Evolutionary conservation across 2,329 filamentous ascomycete genomes (phyloP), one percentile per base, ranked within the genome.

Genomic region (Apiospora marii): DNA sequence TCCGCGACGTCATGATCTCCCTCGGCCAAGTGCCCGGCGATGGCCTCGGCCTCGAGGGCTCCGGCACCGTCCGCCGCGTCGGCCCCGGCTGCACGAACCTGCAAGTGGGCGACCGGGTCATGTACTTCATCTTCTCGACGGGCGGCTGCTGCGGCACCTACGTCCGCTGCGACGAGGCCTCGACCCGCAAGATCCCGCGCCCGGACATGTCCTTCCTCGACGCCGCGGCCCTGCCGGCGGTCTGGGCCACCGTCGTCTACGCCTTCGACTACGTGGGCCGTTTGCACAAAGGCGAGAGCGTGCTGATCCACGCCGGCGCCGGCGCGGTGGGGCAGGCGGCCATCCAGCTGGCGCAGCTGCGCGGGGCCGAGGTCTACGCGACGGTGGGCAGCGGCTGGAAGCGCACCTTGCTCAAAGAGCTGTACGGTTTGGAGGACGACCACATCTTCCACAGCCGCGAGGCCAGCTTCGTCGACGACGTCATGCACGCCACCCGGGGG

Each of bases 311-410:
- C 64, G 81, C 82, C 14, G 86, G 82, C 4, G 82, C 84, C 4
- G 85, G 85, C 61, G 81, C 81, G 0, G 78, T 83, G n/a, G 87
- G 86, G 0, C 80, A 85, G 46, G 83, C 82, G 6, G 85, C 84
- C 1, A 74, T 87, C 3, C 79, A 81, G 12, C 74, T 87, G 1
- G 83, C 83, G 34, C 78, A 75, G 67, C 69, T 78, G 1, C 73
- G 80, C 16, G 84, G 81, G 0, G 82, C 81, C 14, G 79, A 84
- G 4, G 76, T 88, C 3, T 86, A 84, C 71, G 80, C 79, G 0
- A 87, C 85, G 0, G 81, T 85, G 6, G 53, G 74, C 0, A 75
- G 73, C 2, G 51, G 75, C 0, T 75, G 77, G 0, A 86, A 89
- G 71, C 80, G 79, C 12, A 46, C 77, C 0, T 70, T 81, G 3